Base-by-base conservation (phyloP, 495 filamentous ascomycete species). In the Pyronema omphalodes region DNA sequence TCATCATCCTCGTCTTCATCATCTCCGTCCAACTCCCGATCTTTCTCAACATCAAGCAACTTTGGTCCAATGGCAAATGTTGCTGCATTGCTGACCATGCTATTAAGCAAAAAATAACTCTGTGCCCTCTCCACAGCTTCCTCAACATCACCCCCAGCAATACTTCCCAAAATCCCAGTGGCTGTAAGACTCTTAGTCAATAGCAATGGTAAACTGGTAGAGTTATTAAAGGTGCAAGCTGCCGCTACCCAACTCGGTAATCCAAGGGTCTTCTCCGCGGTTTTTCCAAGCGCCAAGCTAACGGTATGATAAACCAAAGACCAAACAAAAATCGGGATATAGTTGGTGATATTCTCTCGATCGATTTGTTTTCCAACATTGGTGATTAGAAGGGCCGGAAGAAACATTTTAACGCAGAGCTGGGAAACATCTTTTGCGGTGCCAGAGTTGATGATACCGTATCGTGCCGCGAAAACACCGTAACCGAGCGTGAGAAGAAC, bases 201-300 rank as follows among this genome's bases (percentile, higher is more conserved):
- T 3, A 86, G 69, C 12, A 89, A 68, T 0, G 83, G 83, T 35
- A 86, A 75, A 29, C 73, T 76, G 0, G 80, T 84, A 0, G 83
- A 84, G 60, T 87, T 89, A 69, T 86, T 88, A 69, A 87, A 85
- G 40, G 79, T 71, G 46, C 84, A 72, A 0, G 80, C 78, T 0
- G 79, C 77, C 0, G 76, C 77, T 11, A 76, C 73, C 82, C 81
- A 88, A 48, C 68, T 66, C 1, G 82, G 83, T 36, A 86, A 69
- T 17, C 71, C 68, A 51, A 83, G 72, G 3, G 71, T 9, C 37
- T 67, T 67, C 0, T 70, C 73, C 0, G 67, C 56, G 2, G 68
- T 45, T 36, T 68, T 65, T 1, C 75, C 79, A 17, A 83, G 58
- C 0, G 60, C 55, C 45, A 83, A 75, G 3, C 77, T 83, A 3